Conservation (phyloP, 176 grass and related monocot species). For the Oryza glaberrima region DNA sequence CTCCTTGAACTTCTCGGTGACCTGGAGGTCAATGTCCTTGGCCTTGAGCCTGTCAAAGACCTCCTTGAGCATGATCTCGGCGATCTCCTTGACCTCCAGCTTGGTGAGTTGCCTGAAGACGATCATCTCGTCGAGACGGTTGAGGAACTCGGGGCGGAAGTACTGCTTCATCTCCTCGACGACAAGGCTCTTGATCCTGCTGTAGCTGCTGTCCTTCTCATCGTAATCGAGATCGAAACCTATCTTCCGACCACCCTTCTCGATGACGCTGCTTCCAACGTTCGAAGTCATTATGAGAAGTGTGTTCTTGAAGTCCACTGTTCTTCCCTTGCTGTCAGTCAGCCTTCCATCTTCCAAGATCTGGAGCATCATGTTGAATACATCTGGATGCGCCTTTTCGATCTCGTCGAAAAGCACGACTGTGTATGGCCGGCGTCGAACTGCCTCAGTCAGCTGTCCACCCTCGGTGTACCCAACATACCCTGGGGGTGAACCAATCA, state of each 20-base stretch:
- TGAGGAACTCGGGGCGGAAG: constrained; percentile 88
- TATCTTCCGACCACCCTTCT: constrained; percentile 83
- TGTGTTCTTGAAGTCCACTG: constrained; percentile 94
- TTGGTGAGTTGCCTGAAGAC: constrained; percentile 93
- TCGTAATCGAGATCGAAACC: constrained; percentile 81
- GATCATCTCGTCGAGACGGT: constrained; percentile 90
- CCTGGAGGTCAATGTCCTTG: constrained; percentile 78
- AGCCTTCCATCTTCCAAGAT: constrained; percentile 89
- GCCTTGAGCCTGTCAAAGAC: constrained; percentile 64
- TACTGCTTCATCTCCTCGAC: constrained; percentile 90
- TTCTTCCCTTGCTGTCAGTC: constrained; percentile 93
- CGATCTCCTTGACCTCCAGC: constrained; percentile 85
- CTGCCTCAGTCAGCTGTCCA: constrained; percentile 92
- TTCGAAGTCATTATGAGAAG: constrained; percentile 95
- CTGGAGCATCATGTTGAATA: constrained; percentile 99
- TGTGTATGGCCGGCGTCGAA: constrained; percentile 76
- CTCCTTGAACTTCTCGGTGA: constrained; percentile 86
- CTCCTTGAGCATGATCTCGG: constrained; percentile 86
- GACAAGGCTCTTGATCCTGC: constrained; percentile 86
- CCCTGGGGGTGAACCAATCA: constrained; percentile 88
- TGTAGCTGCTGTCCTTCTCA: constrained; percentile 86
- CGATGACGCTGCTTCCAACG: constrained; percentile 92
- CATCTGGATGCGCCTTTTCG: constrained; percentile 88
- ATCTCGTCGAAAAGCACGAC: constrained; percentile 92
- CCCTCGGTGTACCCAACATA: constrained; percentile 97